Conservation (phyloP, 257 asterid genomes). For the Solanum tacnaense region DNA sequence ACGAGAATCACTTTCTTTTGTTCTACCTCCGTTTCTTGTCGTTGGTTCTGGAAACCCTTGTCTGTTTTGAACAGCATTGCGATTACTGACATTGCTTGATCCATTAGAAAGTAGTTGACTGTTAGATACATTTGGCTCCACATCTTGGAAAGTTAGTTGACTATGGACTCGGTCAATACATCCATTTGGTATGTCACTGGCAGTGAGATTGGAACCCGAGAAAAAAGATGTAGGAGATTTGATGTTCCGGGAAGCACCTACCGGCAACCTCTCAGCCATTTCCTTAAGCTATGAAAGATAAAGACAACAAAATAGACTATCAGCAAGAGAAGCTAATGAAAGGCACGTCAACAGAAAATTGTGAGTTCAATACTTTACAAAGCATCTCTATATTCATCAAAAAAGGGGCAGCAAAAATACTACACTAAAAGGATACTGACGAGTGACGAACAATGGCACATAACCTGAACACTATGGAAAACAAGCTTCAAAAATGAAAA, state of each 20-base stretch:
- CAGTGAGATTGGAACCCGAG: constrained; percentile 25
- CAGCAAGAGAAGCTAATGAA: constrained; percentile 13
- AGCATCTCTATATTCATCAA: neutral
- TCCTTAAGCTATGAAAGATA: constrained; percentile 63
- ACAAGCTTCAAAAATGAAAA: neutral
- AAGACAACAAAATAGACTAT: constrained; percentile 7
- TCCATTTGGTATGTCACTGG: constrained; percentile 38
- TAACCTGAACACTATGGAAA: neutral
- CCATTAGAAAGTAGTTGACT: constrained; percentile 43
- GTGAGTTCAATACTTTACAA: neutral
- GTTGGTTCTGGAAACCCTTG: constrained; percentile 38
- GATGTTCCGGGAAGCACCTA: constrained; percentile 69
- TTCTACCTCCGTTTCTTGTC: constrained; percentile 51
- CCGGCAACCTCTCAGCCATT: constrained; percentile 98
- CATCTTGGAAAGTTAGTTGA: constrained; percentile 42
- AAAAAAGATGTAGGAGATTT: constrained; percentile 61
- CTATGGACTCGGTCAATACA: constrained; percentile 43
- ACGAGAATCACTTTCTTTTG: constrained; percentile 62
- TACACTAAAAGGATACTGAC: neutral
- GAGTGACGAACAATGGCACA: neutral
- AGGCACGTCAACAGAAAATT: neutral
- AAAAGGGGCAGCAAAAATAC: constrained; percentile 4
- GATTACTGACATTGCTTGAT: constrained; percentile 36
- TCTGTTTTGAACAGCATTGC: constrained; percentile 44
- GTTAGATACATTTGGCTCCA: constrained; percentile 50